These are phyloP conservation scores for Hebeloma cylindrosporum DNA, from an alignment of 768 basidiomycete species.

Conservation along the genomic window DNA sequence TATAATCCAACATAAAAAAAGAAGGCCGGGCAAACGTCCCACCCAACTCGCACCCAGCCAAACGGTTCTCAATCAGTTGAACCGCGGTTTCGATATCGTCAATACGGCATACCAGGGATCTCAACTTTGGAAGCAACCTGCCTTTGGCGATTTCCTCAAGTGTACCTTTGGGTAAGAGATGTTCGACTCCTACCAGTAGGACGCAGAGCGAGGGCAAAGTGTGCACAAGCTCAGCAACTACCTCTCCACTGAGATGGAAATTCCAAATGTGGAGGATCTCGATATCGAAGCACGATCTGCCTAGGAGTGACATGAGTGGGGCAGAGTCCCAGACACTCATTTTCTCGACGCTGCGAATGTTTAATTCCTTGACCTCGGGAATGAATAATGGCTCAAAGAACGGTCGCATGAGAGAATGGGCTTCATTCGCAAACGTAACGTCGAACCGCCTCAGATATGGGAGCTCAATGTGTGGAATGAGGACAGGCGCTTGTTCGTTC, in stretches of 20 bases:
- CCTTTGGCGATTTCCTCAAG: neutral
- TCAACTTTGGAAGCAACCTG: neutral
- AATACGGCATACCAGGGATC: conserved; percentile 1
- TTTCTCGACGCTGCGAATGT: neutral
- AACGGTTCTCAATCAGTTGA: conserved; percentile 3
- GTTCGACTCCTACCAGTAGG: conserved; percentile 3
- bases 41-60: neutral
- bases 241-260: neutral
- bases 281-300: conserved; percentile 1
- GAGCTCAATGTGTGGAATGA: neutral
- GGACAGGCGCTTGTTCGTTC: neutral
- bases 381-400: conserved; percentile 5
- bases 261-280: conserved; percentile 7
- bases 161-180: neutral
- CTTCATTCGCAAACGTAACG: neutral
- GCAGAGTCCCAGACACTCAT: neutral
- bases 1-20: conserved; percentile 6
- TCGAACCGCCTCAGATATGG: neutral
- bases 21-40: neutral
- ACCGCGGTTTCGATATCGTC: conserved; percentile 3
- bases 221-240: neutral
- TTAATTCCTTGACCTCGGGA: conserved; percentile 5
- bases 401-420: neutral
- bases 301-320: conserved; percentile 4
- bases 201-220: conserved; percentile 2